phyloP scores from a whole-genome alignment of 306 rosid species.

The Vicia sativa region DNA sequence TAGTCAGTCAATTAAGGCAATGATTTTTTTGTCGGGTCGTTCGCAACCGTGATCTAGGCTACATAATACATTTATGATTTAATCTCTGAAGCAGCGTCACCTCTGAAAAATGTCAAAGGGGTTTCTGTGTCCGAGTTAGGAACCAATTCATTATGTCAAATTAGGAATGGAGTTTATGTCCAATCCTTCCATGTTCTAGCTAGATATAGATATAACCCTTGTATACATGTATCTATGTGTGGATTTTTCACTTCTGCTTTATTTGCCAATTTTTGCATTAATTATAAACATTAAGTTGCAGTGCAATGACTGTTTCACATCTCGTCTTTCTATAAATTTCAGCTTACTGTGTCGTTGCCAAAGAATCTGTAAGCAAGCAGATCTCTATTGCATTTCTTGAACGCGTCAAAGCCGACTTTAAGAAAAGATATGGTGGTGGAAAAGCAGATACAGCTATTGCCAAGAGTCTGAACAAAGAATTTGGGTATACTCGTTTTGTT shows the following conservation, averaged over 20 bases:
- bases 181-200: background rate
- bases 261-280: background rate
- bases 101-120: no score
- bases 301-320: background rate
- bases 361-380: constrained; percentile 84
- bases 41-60: no score
- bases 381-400: constrained; percentile 91
- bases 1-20: constrained; percentile 25
- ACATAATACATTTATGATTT: no score
- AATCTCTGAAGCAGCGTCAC: no score
- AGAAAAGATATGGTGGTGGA: constrained; percentile 86
- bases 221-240: background rate
- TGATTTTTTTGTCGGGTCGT: no score
- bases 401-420: constrained; percentile 80
- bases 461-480: constrained; percentile 91
- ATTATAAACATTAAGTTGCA: constrained; percentile 16
- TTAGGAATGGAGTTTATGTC: background rate
- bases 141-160: background rate
- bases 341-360: constrained; percentile 97
- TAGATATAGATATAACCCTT: background rate
- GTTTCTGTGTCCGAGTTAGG: no score
- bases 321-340: constrained; percentile 46
- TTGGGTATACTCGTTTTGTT: constrained; percentile 62
- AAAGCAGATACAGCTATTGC: constrained; percentile 86
- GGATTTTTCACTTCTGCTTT: constrained; percentile 32